Evolutionary conservation across 495 filamentous ascomycete species (phyloP), one percentile per base, ranked within the genome.

Genomic region (Halenospora varia): DNA sequence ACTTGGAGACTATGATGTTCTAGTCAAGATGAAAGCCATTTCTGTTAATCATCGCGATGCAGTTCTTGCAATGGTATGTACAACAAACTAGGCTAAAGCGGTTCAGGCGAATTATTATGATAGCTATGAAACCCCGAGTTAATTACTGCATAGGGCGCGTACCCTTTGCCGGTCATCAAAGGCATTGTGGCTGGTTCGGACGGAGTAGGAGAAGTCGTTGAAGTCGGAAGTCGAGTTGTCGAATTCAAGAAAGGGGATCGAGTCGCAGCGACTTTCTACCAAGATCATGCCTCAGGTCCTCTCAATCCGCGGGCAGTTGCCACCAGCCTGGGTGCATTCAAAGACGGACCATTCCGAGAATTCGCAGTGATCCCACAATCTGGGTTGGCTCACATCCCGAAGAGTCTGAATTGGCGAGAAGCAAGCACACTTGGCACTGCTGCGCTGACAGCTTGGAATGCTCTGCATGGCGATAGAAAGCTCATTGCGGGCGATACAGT

Each of bases 31-130:
- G 8, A 74, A 83, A 51, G 88, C 79, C 19, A 84, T 81, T 1
- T 91, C 89, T 2, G 75, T 95, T 49, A 93, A 95, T 69, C 92
- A 87, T 71, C 82, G 89, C 55, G 89, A 93, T 62, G 71, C 91
- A 48, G 78, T 87, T 61, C 90, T 94, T 59, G 80, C 87, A 9
- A 17, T 76, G 77, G 75, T 84, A 81, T 48, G 10, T 45, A 3
- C 15, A 42, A 45, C 17, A 13, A 18, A 41, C 47, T 4, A 45
- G 55, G 51, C 45, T 42, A 10, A 22, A 22, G 19, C 6, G 8
- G n/a, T n/a, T n/a, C n/a, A n/a, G n/a, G n/a, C n/a, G n/a, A n/a
- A n/a, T n/a, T n/a, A n/a, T n/a, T n/a, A n/a, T n/a, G n/a, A n/a
- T n/a, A n/a, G n/a, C n/a, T n/a, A n/a, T n/a, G n/a, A n/a, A n/a